phyloP scores from a whole-genome alignment of 108 stramenopile species.

The Stephanodiscus triporus region DNA sequence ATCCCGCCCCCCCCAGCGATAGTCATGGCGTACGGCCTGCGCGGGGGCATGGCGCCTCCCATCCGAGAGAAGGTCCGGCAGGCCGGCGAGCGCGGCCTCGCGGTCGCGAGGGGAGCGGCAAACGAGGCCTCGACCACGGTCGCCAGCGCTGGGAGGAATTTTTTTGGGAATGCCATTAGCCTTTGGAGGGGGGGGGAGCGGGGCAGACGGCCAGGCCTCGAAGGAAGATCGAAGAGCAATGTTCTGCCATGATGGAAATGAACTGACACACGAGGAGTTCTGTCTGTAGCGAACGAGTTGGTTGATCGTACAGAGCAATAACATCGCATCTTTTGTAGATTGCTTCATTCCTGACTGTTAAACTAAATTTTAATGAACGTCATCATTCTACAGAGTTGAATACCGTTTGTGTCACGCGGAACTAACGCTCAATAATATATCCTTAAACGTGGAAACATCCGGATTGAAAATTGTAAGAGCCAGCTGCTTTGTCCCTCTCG shows the following conservation, averaged over 20 bases:
- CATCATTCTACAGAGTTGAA: no score
- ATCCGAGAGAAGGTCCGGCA: constrained; percentile 46
- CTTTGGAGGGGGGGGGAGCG: constrained; percentile 42
- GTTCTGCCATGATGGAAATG: no score
- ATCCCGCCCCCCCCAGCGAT: constrained; percentile 72
- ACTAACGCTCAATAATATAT: no score
- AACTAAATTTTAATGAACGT: no score
- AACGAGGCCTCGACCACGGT: constrained; percentile 48
- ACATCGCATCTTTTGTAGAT: not conserved
- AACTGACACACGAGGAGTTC: no score
- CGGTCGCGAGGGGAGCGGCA: constrained; percentile 47
- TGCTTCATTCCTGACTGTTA: not conserved
- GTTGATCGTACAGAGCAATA: constrained; percentile 6
- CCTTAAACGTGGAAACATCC: no score
- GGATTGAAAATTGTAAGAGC: no score
- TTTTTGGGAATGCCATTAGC: constrained; percentile 47
- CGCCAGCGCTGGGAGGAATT: constrained; percentile 49
- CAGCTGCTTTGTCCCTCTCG: no score
- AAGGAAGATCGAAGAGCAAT: constrained; percentile 21
- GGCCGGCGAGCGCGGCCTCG: constrained; percentile 44
- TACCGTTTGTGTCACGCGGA: no score
- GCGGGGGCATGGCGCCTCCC: constrained; percentile 58
- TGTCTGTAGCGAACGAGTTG: no score
- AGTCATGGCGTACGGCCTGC: constrained; percentile 83
- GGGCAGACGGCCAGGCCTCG: constrained; percentile 10